Evolutionary conservation across 495 filamentous ascomycete species (phyloP).

Genomic region (Trichocladium uniseriatum): DNA sequence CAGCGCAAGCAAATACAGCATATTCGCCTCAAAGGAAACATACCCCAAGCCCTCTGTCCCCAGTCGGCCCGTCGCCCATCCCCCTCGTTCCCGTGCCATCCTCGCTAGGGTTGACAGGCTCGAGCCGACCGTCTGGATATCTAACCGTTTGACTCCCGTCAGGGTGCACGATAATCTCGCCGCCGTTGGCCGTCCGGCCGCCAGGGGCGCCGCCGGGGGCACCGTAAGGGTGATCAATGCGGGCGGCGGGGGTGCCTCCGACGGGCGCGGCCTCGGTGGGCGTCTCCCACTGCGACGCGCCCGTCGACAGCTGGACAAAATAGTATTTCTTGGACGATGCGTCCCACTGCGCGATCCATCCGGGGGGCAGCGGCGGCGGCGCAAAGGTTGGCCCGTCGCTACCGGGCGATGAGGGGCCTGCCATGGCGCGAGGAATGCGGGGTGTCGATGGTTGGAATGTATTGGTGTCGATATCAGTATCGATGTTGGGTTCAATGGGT

Average conservation of each 20-base stretch:
- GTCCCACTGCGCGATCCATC: conserved; percentile 83
- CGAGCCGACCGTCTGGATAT: conserved; percentile 41
- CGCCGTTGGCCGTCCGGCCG: conserved; percentile 17
- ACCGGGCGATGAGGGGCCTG: conserved; percentile 47
- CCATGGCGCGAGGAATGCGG: conserved; percentile 23
- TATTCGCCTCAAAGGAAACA: conserved; percentile 10
- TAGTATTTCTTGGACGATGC: conserved; percentile 64
- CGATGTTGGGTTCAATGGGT: no score
- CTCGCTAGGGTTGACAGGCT: conserved; percentile 35
- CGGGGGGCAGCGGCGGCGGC: conserved; percentile 59
- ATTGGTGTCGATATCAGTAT: no score
- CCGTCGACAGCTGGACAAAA: conserved; percentile 67
- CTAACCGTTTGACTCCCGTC: conserved; percentile 44
- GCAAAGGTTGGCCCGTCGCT: conserved; percentile 62
- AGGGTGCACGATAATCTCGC: conserved; percentile 43
- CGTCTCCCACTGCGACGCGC: conserved; percentile 68
- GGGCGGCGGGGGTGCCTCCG: conserved; percentile 38
- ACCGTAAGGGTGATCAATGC: conserved; percentile 44
- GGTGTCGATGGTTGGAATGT: no score
- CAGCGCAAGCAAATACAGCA: background rate
- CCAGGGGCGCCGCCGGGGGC: conserved; percentile 32
- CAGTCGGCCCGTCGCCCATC: conserved; percentile 21
- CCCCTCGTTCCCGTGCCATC: conserved; percentile 26
- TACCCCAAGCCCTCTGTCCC: conserved; percentile 41
- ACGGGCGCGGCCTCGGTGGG: conserved; percentile 55